phyloP scores from a whole-genome alignment of 305 asterid genomes.

The Fraxinus xanthoxyloides region DNA sequence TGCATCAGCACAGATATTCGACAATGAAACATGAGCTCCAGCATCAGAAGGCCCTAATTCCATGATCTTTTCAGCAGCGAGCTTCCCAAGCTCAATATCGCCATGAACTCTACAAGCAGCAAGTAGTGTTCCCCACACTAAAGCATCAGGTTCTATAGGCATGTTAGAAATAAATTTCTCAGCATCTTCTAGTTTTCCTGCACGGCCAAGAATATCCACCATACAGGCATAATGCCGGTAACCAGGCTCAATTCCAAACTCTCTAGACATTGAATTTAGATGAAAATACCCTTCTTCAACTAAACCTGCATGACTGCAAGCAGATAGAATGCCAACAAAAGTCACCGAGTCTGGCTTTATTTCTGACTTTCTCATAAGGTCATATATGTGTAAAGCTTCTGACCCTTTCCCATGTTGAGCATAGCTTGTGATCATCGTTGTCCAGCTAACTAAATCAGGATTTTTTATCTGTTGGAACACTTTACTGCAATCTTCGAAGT shows the following conservation, averaged over 20 bases:
- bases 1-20: constrained; percentile 67
- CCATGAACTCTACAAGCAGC: constrained; percentile 75
- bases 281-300: constrained; percentile 71
- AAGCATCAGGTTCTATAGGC: constrained; percentile 55
- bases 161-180: constrained; percentile 50
- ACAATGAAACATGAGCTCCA: constrained; percentile 54
- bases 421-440: constrained; percentile 68
- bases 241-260: constrained; percentile 60
- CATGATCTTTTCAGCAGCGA: constrained; percentile 61
- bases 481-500: constrained; percentile 46
- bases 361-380: constrained; percentile 58
- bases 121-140: constrained; percentile 75
- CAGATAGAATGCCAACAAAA: constrained; percentile 61
- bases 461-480: constrained; percentile 42
- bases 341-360: constrained; percentile 60
- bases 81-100: constrained; percentile 52
- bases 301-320: constrained; percentile 82
- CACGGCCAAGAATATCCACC: constrained; percentile 84
- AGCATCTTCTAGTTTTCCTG: constrained; percentile 76
- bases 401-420: constrained; percentile 72
- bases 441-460: constrained; percentile 69
- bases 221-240: constrained; percentile 67
- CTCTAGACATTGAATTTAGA: constrained; percentile 63
- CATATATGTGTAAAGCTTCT: constrained; percentile 60
- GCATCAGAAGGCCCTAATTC: constrained; percentile 56